A percentile compares a stretch with the other conserved stretches of the same genome.
phyloP scores from a whole-genome alignment of 768 basidiomycete genomes.

The Pleurotus citrinopileatus region DNA sequence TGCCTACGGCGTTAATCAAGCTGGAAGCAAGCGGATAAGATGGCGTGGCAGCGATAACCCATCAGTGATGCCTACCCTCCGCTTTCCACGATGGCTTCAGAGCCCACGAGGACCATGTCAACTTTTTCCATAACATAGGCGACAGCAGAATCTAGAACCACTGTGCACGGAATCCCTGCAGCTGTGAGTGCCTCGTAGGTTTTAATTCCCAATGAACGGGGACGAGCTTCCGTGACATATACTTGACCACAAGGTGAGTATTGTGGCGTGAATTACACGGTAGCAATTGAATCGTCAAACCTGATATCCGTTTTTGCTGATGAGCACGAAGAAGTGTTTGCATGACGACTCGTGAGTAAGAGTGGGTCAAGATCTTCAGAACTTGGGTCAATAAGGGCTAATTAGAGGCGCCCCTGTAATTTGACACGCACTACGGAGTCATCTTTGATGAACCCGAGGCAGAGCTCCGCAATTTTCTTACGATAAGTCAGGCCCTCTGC shows the following conservation, averaged over 20 bases:
- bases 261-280: constrained; percentile 12
- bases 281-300: constrained; percentile 27
- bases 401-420: constrained; percentile 12
- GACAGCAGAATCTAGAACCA: constrained; percentile 94
- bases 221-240: constrained; percentile 95
- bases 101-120: constrained; percentile 93
- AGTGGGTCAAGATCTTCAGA: constrained; percentile 89
- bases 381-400: constrained; percentile 4
- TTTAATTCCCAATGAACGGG: constrained; percentile 83
- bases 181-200: constrained; percentile 86
- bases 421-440: constrained; percentile 70
- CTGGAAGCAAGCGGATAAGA: background rate
- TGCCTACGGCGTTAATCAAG: constrained; percentile 88
- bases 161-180: constrained; percentile 91
- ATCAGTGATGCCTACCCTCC: constrained; percentile 48
- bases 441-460: constrained; percentile 93
- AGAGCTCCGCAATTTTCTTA: constrained; percentile 83
- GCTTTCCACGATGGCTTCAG: constrained; percentile 97
- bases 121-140: constrained; percentile 97
- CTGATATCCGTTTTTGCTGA: constrained; percentile 86
- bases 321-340: constrained; percentile 90
- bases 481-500: constrained; percentile 81
- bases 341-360: constrained; percentile 94
- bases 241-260: constrained; percentile 42
- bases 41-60: constrained; percentile 6